Conservation (phyloP, 805 yeast species). For the Yamadazyma sp. region DNA sequence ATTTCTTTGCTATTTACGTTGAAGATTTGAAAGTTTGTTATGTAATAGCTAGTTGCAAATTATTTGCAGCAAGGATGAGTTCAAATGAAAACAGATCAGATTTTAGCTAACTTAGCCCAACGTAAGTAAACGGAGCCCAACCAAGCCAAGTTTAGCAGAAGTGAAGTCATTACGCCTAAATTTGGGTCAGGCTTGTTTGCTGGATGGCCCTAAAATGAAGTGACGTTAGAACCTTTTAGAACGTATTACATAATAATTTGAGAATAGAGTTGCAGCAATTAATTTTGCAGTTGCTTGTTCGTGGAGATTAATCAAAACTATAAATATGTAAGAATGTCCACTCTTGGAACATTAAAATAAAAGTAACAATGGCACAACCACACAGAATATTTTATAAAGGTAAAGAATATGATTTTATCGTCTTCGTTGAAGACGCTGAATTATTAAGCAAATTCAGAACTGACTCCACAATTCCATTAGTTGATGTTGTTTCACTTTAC, state of each 20-base stretch:
- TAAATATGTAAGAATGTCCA: neutral
- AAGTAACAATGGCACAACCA: constrained; percentile 20
- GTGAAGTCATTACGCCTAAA: too few species aligned
- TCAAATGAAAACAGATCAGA: too few species aligned
- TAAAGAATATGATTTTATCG: constrained; percentile 55
- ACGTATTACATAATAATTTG: neutral
- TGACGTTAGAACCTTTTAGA: neutral
- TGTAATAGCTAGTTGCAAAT: too few species aligned
- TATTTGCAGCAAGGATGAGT: too few species aligned
- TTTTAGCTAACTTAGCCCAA: too few species aligned
- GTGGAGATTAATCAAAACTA: neutral
- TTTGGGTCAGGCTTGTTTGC: too few species aligned
- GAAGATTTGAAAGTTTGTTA: too few species aligned
- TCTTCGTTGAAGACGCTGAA: constrained; percentile 57
- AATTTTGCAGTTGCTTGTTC: constrained; percentile 1
- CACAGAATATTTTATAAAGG: constrained; percentile 67
- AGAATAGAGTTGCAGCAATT: neutral
- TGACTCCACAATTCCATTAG: constrained; percentile 53
- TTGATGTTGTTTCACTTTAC: constrained; percentile 60
- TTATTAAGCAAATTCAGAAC: constrained; percentile 48
- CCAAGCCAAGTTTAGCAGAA: too few species aligned
- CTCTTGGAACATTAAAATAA: too few species aligned
- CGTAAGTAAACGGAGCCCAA: too few species aligned
- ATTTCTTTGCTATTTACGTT: too few species aligned
- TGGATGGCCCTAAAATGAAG: neutral